Conservation (phyloP, 208 protist species). For the Leishmania gerbilli region DNA sequence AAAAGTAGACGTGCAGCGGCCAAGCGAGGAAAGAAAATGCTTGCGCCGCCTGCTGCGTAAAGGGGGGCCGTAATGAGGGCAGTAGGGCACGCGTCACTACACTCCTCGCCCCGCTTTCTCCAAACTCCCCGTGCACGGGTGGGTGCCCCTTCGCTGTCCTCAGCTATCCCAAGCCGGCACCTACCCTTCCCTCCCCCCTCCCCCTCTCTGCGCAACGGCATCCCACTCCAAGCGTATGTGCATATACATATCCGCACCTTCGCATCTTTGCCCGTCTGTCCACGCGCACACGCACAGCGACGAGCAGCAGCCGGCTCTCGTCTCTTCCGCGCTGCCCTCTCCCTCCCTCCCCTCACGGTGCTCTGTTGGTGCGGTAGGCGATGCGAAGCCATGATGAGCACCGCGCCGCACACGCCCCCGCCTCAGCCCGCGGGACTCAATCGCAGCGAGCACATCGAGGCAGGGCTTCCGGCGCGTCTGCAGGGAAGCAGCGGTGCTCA, state of each 20-base stretch:
- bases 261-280: background rate
- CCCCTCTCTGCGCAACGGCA: background rate
- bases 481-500: background rate
- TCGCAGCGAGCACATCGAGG: background rate
- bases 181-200: background rate
- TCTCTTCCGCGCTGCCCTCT: background rate
- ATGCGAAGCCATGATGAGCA: background rate
- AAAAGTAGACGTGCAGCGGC: background rate
- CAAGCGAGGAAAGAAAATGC: background rate
- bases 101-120: background rate
- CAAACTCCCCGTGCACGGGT: background rate
- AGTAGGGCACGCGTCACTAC: background rate
- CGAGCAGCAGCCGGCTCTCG: background rate
- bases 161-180: too few species aligned
- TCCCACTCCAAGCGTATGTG: background rate
- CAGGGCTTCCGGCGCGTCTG: background rate
- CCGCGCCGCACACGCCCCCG: background rate
- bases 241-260: background rate
- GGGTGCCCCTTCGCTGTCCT: too few species aligned
- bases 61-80: too few species aligned
- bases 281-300: background rate
- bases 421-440: conserved; percentile 1
- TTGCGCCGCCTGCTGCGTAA: too few species aligned
- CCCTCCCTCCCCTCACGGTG: background rate
- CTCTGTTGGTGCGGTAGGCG: background rate